Conservation (phyloP, 495 filamentous ascomycete species). For the Penicillium mononematosum region DNA sequence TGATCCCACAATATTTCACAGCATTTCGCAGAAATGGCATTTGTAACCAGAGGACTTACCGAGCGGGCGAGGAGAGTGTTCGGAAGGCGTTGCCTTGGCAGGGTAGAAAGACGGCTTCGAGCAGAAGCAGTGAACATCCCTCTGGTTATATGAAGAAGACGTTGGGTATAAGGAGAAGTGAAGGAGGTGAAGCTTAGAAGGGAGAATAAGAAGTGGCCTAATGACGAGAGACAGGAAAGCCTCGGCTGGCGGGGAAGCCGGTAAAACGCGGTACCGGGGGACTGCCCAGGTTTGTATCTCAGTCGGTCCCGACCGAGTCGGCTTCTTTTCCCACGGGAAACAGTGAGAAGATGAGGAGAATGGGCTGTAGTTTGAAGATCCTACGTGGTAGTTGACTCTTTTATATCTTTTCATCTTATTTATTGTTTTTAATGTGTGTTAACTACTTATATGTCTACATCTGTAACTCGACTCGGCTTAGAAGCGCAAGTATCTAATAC, state of each 20-base stretch:
- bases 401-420: neutral
- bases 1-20: neutral
- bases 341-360: too few species aligned
- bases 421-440: neutral
- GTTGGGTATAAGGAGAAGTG: constrained; percentile 16
- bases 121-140: constrained; percentile 51
- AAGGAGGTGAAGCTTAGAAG: neutral
- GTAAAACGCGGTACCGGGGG: constrained; percentile 13
- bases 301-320: constrained; percentile 1
- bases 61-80: constrained; percentile 43
- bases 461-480: too few species aligned
- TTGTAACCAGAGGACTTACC: constrained; percentile 26
- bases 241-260: constrained; percentile 13
- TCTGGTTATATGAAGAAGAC: constrained; percentile 19
- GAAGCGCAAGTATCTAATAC: neutral
- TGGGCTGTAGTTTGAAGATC: neutral
- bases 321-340: constrained; percentile 17
- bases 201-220: constrained; percentile 8
- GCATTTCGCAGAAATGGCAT: neutral
- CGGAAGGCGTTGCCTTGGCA: constrained; percentile 43
- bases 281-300: constrained; percentile 5
- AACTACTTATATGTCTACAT: too few species aligned
- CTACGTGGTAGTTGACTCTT: neutral
- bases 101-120: constrained; percentile 47
- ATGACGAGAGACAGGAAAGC: constrained; percentile 3